Percentiles rank a stretch among this genome's conserved stretches.
These are phyloP conservation scores for Penicillium angulare DNA, from an alignment of 495 filamentous ascomycete species.

Conservation along the genomic window DNA sequence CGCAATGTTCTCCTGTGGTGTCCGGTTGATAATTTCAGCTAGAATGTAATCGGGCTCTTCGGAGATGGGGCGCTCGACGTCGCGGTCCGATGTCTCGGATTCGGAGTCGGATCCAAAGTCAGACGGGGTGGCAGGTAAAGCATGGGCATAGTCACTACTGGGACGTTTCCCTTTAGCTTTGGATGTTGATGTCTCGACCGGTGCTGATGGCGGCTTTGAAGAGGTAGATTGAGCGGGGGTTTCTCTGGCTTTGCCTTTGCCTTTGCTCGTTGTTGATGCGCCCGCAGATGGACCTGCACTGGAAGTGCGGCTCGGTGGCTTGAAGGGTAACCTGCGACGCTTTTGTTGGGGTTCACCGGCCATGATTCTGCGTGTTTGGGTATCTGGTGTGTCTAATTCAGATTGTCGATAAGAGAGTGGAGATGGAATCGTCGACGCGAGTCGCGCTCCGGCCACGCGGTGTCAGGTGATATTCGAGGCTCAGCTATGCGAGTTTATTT, in stretches of 20 bases:
- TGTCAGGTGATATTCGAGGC: slow-evolving; percentile 32
- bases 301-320: slow-evolving; percentile 43
- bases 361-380: slow-evolving; percentile 23
- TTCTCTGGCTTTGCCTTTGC: slow-evolving; percentile 19
- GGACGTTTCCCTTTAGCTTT: slow-evolving; percentile 15
- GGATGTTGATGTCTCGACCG: slow-evolving; percentile 5
- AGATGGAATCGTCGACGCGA: not conserved
- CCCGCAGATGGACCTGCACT: slow-evolving; percentile 20
- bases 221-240: slow-evolving; percentile 16
- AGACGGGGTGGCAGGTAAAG: slow-evolving; percentile 9
- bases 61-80: slow-evolving; percentile 23
- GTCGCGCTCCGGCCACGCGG: slow-evolving; percentile 22
- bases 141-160: slow-evolving; percentile 12
- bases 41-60: slow-evolving; percentile 45
- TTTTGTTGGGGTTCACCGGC: slow-evolving; percentile 41
- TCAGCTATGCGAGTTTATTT: not conserved
- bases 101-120: slow-evolving; percentile 23
- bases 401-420: not conserved
- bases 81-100: slow-evolving; percentile 15
- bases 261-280: slow-evolving; percentile 8
- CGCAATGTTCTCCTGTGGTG: slow-evolving; percentile 29
- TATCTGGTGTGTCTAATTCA: not conserved
- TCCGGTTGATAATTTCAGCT: slow-evolving; percentile 41
- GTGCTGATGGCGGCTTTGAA: slow-evolving; percentile 10
- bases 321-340: slow-evolving; percentile 47